These are phyloP conservation scores for Karstenula rhodostoma DNA, from an alignment of 2,329 filamentous ascomycete species.

Conservation along the genomic window DNA sequence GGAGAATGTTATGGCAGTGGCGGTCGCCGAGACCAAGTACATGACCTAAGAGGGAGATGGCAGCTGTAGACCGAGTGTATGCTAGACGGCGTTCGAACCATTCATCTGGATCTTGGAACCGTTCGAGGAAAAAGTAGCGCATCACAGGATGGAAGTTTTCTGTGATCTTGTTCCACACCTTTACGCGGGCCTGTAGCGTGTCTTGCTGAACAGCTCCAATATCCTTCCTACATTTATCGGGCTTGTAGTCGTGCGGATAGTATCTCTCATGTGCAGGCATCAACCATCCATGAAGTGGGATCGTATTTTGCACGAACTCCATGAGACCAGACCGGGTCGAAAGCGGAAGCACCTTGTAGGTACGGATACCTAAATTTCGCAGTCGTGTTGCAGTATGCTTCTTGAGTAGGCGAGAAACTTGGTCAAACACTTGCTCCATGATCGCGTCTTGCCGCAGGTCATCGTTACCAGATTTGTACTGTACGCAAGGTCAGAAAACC, in stretches of 20 bases:
- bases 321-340: conserved; percentile 88
- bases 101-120: conserved; percentile 90
- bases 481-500: not conserved
- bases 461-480: conserved; percentile 93
- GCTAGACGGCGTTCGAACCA: conserved; percentile 92
- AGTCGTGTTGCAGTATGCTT: conserved; percentile 87
- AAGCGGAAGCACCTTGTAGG: conserved; percentile 95
- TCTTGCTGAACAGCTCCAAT: conserved; percentile 77
- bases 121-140: conserved; percentile 96
- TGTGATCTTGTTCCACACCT: conserved; percentile 78
- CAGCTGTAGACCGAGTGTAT: conserved; percentile 91
- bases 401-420: conserved; percentile 88
- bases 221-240: conserved; percentile 77
- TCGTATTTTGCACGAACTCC: conserved; percentile 94
- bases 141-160: conserved; percentile 91
- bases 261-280: conserved; percentile 90
- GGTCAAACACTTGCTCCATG: conserved; percentile 99
- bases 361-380: conserved; percentile 87
- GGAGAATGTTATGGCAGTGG: conserved; percentile 95
- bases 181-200: conserved; percentile 73
- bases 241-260: conserved; percentile 83
- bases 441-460: conserved; percentile 96
- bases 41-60: conserved; percentile 93
- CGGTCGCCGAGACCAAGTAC: conserved; percentile 92
- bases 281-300: conserved; percentile 89